A percentile compares a stretch with the other conserved stretches of the same genome.
phyloP scores from a whole-genome alignment of 2,329 filamentous ascomycete genomes.

The Arthrobotrys conoides region DNA sequence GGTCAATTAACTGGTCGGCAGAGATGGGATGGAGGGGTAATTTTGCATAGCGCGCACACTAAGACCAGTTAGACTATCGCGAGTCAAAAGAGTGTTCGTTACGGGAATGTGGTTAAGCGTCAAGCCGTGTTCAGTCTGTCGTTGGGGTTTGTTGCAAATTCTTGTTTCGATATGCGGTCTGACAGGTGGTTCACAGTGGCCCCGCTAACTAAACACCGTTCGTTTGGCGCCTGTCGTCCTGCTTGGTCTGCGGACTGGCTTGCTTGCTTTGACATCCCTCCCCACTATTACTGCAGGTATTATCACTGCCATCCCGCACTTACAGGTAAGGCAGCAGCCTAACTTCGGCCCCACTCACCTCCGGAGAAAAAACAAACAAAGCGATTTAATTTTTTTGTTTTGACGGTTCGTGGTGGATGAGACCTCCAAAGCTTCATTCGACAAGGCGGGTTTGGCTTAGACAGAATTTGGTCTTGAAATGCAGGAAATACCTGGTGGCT shows the following conservation, averaged over 20 bases:
- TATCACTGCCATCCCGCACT: conserved; percentile 61
- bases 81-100: conserved; percentile 34
- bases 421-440: conserved; percentile 46
- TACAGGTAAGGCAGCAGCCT: conserved; percentile 61
- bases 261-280: conserved; percentile 39
- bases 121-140: conserved; percentile 25
- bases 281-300: conserved; percentile 60
- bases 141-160: conserved; percentile 38
- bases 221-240: conserved; percentile 45
- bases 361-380: conserved; percentile 54
- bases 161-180: conserved; percentile 30
- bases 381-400: conserved; percentile 19
- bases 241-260: conserved; percentile 28
- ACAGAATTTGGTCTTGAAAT: conserved; percentile 35
- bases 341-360: conserved; percentile 59
- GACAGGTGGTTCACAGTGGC: conserved; percentile 16
- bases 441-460: conserved; percentile 31
- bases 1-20: conserved; percentile 24
- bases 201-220: conserved; percentile 12
- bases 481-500: conserved; percentile 31
- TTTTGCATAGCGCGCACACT: conserved; percentile 33
- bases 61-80: conserved; percentile 22
- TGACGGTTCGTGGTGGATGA: conserved; percentile 36
- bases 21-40: conserved; percentile 49
- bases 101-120: conserved; percentile 30